phyloP scores from a whole-genome alignment of 2,329 filamentous ascomycete genomes.

The Monosporascus sp. region DNA sequence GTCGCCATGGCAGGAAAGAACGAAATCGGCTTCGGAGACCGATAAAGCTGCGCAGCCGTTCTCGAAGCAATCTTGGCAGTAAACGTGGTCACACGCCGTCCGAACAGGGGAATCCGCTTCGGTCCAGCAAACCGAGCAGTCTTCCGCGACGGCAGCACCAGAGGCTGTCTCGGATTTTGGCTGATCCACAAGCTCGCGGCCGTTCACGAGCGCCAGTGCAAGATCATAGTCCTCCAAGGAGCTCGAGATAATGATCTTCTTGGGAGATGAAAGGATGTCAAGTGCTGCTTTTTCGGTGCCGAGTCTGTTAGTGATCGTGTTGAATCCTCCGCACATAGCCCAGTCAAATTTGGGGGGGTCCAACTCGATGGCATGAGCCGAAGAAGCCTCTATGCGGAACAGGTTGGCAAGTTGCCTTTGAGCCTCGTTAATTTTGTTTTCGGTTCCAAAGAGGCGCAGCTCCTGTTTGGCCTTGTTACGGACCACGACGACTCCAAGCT shows the following conservation, averaged over 20 bases:
- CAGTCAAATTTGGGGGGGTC: constrained; percentile 19
- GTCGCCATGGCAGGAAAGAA: constrained; percentile 23
- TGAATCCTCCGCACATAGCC: constrained; percentile 29
- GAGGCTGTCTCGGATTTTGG: not conserved
- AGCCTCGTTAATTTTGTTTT: constrained; percentile 10
- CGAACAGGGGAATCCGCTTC: constrained; percentile 30
- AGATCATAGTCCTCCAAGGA: constrained; percentile 13
- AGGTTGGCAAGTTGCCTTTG: constrained; percentile 9
- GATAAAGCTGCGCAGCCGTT: constrained; percentile 21
- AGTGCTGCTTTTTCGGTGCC: constrained; percentile 24
- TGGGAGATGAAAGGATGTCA: constrained; percentile 26
- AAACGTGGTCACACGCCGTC: constrained; percentile 34
- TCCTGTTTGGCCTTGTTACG: constrained; percentile 23
- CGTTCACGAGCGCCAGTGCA: constrained; percentile 10
- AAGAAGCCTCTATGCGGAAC: constrained; percentile 2
- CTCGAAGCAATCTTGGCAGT: constrained; percentile 38
- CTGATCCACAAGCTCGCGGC: not conserved
- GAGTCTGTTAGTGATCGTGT: constrained; percentile 17
- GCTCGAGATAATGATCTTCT: constrained; percentile 27
- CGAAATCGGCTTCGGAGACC: constrained; percentile 4
- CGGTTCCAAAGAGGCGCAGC: constrained; percentile 24
- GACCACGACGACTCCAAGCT: constrained; percentile 21
- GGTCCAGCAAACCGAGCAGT: constrained; percentile 32
- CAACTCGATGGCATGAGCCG: constrained; percentile 21
- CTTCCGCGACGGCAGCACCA: not conserved